Base-by-base conservation (phyloP, 257 asterid genomes). In the Solanum chiquidenum region DNA sequence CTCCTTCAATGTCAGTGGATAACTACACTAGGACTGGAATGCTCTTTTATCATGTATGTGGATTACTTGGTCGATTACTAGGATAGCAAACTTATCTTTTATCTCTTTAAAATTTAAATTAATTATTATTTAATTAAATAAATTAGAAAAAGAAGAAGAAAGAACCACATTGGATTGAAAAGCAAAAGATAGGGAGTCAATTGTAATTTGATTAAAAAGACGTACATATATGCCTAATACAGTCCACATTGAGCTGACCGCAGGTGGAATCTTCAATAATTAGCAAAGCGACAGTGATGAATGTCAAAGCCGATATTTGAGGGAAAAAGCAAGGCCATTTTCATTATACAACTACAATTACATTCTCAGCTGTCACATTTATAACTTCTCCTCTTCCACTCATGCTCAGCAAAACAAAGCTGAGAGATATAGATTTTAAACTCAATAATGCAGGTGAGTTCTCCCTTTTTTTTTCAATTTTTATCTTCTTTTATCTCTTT, bases 381-480 rank as follows among this genome's bases (percentile, higher is more conserved):
- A 25, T 62, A 49, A 34, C 62, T 46, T 31, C 44, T 31, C 18
- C 62, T 35, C 83, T 74, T 21, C 69, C 83, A 33, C 38, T 35
- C 21, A 16, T 10, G 44, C 60, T 49, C 60, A 49, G 62, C 62
- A 52, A 52, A 52, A 52, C 62, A 52, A 84, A 38, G 84, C 77
- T 86, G 64, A 82, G 87, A 89, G 58, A 82, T 52, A 52, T 18
- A 18, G 92, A 74, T 85, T 89, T 87, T 62, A 18, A 86, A 71
- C 86, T 89, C 90, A 94, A 95, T 94, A 93, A 95, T 95, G 95
- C 94, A 92, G 93, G 98, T 95, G 87, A 91, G 88, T 64, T 73
- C 82, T 73, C 80, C 80, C 34, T 34, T 72, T 73, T 34, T 3
- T 31, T 18, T 9, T 23, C n/a, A 8, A 37, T 33, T 89, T 79